These are phyloP conservation scores for Saturnispora galanensis DNA, from an alignment of 805 yeast species.

Conservation along the genomic window DNA sequence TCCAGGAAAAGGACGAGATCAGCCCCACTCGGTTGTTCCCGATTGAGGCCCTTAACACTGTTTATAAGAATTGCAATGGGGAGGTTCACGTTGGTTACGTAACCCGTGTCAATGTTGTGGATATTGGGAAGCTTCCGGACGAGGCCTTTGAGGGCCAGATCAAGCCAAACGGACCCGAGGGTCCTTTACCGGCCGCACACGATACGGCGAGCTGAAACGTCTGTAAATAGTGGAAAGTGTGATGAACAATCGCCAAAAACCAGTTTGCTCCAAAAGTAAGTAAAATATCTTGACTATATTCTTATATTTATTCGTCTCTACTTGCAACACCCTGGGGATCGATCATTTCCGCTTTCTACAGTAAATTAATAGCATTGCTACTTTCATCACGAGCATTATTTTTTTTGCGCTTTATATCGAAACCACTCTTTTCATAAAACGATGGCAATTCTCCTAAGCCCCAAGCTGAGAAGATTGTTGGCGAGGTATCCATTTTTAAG, in stretches of 20 bases:
- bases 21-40: constrained; percentile 10
- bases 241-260: too few relatives aligned
- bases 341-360: too few relatives aligned
- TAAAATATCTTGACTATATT: too few relatives aligned
- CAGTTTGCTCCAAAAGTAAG: too few relatives aligned
- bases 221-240: too few relatives aligned
- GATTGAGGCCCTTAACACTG: constrained; percentile 9
- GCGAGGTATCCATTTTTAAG: constrained; percentile 1
- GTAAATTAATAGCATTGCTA: too few relatives aligned
- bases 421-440: background rate
- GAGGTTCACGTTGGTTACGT: constrained; percentile 14
- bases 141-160: constrained; percentile 5
- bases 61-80: constrained; percentile 12
- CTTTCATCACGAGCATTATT: too few relatives aligned
- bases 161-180: constrained; percentile 5
- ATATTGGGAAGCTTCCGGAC: constrained; percentile 6
- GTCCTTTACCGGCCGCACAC: too few relatives aligned
- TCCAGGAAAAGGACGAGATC: background rate
- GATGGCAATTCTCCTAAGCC: constrained; percentile 8
- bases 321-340: too few relatives aligned
- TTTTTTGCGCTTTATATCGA: too few relatives aligned
- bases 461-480: constrained; percentile 1
- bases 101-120: constrained; percentile 7
- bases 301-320: too few relatives aligned
- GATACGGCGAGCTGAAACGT: too few relatives aligned